These are phyloP conservation scores for Ceratobasidium sp. DNA, from an alignment of 1,284 basidiomycete species.

Conservation along the genomic window DNA sequence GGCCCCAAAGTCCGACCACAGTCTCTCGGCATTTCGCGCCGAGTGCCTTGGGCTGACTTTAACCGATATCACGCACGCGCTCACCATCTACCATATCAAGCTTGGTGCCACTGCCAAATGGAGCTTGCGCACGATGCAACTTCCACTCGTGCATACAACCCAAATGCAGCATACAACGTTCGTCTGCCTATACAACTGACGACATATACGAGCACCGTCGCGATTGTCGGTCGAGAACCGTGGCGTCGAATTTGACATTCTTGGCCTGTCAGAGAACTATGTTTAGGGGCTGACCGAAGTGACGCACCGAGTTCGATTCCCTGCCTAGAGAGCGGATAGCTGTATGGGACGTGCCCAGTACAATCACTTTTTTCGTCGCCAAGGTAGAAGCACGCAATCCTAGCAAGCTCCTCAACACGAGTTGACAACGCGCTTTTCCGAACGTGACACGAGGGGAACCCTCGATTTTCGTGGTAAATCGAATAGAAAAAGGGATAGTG, in stretches of 20 bases:
- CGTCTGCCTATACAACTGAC: too few species aligned
- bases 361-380: not conserved
- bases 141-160: too few species aligned
- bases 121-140: not conserved
- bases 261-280: slow-evolving; percentile 28
- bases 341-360: not conserved
- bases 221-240: not conserved
- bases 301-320: slow-evolving; percentile 9
- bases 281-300: slow-evolving; percentile 17
- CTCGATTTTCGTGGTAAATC: too few species aligned
- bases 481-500: too few species aligned
- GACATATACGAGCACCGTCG: slow-evolving; percentile 5
- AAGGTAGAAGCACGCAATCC: not conserved
- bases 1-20: slow-evolving; percentile 23
- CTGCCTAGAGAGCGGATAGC: not conserved
- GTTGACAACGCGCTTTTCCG: not conserved
- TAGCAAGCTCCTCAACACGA: not conserved
- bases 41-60: slow-evolving; percentile 4
- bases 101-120: not conserved
- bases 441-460: too few species aligned
- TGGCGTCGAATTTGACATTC: slow-evolving; percentile 8
- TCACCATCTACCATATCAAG: not conserved
- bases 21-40: slow-evolving; percentile 15
- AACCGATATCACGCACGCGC: slow-evolving; percentile 1
- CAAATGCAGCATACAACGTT: too few species aligned